These are phyloP conservation scores for Elaphomyces granulatus DNA, from an alignment of 495 filamentous ascomycete genomes.

Conservation along the genomic window DNA sequence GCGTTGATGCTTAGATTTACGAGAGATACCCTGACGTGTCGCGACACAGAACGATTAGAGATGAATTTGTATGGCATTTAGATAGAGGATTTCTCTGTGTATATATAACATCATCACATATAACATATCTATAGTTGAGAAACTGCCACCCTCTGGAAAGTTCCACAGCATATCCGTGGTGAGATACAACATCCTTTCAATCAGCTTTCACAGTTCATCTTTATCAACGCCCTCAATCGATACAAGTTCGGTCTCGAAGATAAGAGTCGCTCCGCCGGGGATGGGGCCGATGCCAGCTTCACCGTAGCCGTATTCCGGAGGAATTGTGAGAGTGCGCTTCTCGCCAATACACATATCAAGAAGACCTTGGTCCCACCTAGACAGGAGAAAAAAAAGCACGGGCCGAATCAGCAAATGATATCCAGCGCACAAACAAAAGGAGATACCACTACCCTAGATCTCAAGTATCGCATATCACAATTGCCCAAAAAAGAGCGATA, in stretches of 20 bases:
- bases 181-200: no score
- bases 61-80: no score
- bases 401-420: neutral
- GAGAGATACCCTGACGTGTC: no score
- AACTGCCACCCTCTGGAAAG: no score
- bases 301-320: constrained; percentile 77
- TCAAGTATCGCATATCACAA: neutral
- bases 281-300: constrained; percentile 61
- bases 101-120: neutral
- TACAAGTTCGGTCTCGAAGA: constrained; percentile 90
- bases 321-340: constrained; percentile 82
- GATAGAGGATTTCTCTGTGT: constrained; percentile 1
- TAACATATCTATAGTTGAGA: no score
- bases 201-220: constrained; percentile 37
- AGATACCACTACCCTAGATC: no score
- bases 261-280: constrained; percentile 59
- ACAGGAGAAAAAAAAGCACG: neutral
- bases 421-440: neutral
- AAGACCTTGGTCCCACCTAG: constrained; percentile 77
- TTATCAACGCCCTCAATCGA: constrained; percentile 67
- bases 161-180: no score
- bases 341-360: constrained; percentile 96
- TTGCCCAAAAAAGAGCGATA: neutral
- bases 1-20: no score
- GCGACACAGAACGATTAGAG: no score